A percentile compares a stretch with the other conserved stretches of the same genome.
Evolutionary conservation across 176 grass and related monocot genomes (phyloP).

Genomic region (Triticum aestivum): DNA sequence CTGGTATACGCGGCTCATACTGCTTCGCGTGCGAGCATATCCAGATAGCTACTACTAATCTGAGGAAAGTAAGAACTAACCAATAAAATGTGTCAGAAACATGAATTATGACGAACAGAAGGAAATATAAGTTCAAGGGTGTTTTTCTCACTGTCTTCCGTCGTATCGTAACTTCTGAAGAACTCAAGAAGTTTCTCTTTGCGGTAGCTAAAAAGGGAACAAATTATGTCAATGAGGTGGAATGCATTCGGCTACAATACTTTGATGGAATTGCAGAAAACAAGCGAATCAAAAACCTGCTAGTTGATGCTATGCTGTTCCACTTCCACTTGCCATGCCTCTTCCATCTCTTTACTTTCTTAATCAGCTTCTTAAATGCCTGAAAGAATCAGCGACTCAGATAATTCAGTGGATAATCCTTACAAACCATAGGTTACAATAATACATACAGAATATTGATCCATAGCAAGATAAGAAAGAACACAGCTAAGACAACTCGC

Average conservation of each 20-base stretch:
- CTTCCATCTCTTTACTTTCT: slow-evolving; percentile 41
- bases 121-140: not conserved
- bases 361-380: slow-evolving; percentile 41
- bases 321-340: not conserved
- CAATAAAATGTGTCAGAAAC: slow-evolving; percentile 29
- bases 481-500: not conserved
- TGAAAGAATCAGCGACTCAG: slow-evolving; percentile 23
- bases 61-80: slow-evolving; percentile 53
- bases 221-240: not conserved
- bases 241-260: not conserved
- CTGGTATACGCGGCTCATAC: not conserved
- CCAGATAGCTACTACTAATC: slow-evolving; percentile 32
- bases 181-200: slow-evolving; percentile 30
- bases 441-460: not conserved
- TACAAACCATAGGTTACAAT: not conserved
- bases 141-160: slow-evolving; percentile 23
- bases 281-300: slow-evolving; percentile 15
- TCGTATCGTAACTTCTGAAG: not conserved
- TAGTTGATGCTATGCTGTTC: not conserved
- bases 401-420: not conserved
- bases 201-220: slow-evolving; percentile 24
- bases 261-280: slow-evolving; percentile 22
- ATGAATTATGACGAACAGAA: not conserved
- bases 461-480: slow-evolving; percentile 11
- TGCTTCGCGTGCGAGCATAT: slow-evolving; percentile 24